phyloP scores from a whole-genome alignment of 1,284 basidiomycete genomes.

The Puccinia horiana region DNA sequence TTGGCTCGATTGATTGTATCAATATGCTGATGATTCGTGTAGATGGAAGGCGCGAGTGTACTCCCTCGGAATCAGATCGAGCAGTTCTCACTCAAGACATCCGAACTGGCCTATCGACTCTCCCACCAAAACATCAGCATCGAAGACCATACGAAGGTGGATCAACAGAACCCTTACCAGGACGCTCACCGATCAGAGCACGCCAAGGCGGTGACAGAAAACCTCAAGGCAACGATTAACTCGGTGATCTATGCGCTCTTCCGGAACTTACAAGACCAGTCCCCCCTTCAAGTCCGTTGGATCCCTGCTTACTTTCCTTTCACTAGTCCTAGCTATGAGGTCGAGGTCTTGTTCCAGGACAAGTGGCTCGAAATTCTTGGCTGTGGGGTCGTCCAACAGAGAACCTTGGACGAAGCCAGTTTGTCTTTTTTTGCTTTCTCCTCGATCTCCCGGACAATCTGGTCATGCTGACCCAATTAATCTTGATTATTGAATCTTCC shows the following conservation, averaged over 20 bases:
- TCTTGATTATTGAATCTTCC: not conserved
- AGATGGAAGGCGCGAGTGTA: constrained; percentile 91
- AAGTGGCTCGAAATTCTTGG: constrained; percentile 96
- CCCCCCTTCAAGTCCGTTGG: constrained; percentile 85
- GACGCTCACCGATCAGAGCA: constrained; percentile 70
- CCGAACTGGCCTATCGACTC: constrained; percentile 62
- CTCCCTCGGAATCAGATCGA: constrained; percentile 64
- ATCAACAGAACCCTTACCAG: constrained; percentile 76
- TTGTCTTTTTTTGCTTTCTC: constrained; percentile 59
- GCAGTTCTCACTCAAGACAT: not conserved
- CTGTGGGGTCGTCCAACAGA: constrained; percentile 86
- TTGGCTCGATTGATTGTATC: not conserved
- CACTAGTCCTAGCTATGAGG: constrained; percentile 94
- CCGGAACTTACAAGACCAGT: constrained; percentile 62
- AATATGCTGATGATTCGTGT: not conserved
- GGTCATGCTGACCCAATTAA: not conserved
- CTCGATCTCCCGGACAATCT: not conserved
- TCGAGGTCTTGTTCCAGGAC: constrained; percentile 93
- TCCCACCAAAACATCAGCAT: constrained; percentile 61
- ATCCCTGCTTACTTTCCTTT: constrained; percentile 98
- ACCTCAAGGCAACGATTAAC: constrained; percentile 90
- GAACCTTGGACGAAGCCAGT: constrained; percentile 84
- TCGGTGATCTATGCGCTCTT: constrained; percentile 78
- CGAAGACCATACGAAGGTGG: constrained; percentile 73
- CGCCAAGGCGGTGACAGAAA: constrained; percentile 65